A percentile compares a stretch with the other conserved stretches of the same genome.
Conservation (phyloP, 768 basidiomycete species). For the Nidularia sp. region DNA sequence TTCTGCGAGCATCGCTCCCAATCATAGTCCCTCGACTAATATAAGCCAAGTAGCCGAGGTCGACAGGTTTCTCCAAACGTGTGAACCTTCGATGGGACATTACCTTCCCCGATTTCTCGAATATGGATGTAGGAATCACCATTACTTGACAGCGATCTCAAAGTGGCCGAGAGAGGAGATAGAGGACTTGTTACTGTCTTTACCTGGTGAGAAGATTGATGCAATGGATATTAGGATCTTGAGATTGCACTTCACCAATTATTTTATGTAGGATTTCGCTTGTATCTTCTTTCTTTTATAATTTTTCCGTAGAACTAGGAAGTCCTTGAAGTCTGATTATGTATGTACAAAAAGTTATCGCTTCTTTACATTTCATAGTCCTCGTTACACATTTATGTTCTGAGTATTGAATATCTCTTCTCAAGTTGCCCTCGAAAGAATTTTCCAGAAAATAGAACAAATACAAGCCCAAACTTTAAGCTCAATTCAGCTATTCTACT, state of each 20-base stretch:
- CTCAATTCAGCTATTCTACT: too few species aligned
- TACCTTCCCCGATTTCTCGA: background rate
- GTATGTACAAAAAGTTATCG: too few species aligned
- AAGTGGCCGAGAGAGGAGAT: background rate
- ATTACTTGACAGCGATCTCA: slow-evolving; percentile 1
- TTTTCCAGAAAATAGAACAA: too few species aligned
- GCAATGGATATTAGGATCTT: slow-evolving; percentile 1
- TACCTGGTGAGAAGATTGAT: background rate
- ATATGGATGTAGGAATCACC: slow-evolving; percentile 4
- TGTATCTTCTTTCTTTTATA: too few species aligned
- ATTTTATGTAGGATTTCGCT: background rate
- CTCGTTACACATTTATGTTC: too few species aligned
- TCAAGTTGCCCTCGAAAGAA: too few species aligned
- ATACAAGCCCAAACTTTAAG: too few species aligned
- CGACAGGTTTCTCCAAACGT: slow-evolving; percentile 1
- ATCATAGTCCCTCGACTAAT: background rate
- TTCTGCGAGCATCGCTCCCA: too few species aligned
- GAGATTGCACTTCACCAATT: background rate
- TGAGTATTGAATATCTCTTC: too few species aligned
- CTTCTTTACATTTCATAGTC: too few species aligned
- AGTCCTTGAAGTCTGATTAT: too few species aligned
- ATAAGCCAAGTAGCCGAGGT: background rate
- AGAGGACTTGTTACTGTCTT: background rate
- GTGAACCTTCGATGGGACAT: slow-evolving; percentile 1
- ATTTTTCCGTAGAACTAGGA: too few species aligned